A percentile compares a stretch with the other conserved stretches of the same genome.
phyloP scores from a whole-genome alignment of 495 filamentous ascomycete genomes.

The Aspergillus baeticus region DNA sequence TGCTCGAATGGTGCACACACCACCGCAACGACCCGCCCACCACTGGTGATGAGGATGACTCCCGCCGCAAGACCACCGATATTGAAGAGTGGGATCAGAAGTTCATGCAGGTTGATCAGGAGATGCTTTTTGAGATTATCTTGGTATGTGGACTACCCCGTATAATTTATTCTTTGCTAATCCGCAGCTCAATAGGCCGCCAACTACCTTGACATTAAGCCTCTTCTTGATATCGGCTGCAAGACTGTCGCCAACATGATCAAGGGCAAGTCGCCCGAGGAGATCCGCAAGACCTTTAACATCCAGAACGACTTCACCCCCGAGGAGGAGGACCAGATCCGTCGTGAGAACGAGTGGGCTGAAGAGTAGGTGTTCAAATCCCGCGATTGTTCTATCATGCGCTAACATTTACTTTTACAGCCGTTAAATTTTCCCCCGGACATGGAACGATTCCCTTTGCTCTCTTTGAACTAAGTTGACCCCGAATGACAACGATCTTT shows the following conservation, averaged over 20 bases:
- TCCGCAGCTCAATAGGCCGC: constrained; percentile 46
- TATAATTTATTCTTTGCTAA: background rate
- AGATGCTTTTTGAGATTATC: constrained; percentile 99
- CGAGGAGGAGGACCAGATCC: constrained; percentile 72
- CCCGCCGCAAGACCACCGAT: constrained; percentile 95
- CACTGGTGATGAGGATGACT: constrained; percentile 86
- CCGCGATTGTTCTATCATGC: background rate
- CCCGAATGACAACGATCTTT: background rate
- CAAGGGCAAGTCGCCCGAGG: constrained; percentile 70
- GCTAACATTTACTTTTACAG: constrained; percentile 28
- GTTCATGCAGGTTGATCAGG: constrained; percentile 99
- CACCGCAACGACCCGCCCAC: constrained; percentile 83
- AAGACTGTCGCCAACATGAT: constrained; percentile 74
- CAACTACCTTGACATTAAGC: constrained; percentile 73
- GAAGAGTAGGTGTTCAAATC: constrained; percentile 52
- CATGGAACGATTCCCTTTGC: constrained; percentile 8
- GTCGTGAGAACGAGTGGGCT: constrained; percentile 72
- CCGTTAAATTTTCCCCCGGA: constrained; percentile 29
- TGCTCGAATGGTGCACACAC: constrained; percentile 96
- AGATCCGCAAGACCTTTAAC: constrained; percentile 76
- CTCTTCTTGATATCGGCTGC: constrained; percentile 65
- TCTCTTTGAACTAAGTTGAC: constrained; percentile 5
- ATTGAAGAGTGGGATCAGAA: constrained; percentile 99
- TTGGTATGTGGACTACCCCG: constrained; percentile 61
- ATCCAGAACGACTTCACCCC: constrained; percentile 75